Percentiles rank a stretch among this genome's conserved stretches.
These are phyloP conservation scores for Massariosphaeria phaeospora DNA, from an alignment of 495 filamentous ascomycete genomes.

Conservation along the genomic window DNA sequence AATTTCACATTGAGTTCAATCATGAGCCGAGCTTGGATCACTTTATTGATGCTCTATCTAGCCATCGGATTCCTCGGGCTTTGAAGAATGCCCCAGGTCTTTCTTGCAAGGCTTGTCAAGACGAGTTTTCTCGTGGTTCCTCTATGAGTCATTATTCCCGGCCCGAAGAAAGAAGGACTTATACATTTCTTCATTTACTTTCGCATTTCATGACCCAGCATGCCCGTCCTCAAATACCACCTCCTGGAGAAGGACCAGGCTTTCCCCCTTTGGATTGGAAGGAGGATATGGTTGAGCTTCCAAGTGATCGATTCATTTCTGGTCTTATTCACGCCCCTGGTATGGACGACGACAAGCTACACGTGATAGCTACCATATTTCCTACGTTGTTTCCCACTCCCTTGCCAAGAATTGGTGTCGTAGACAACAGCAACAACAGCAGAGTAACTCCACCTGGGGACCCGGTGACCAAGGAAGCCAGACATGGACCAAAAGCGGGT, in stretches of 20 bases:
- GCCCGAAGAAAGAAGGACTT: slow-evolving; percentile 46
- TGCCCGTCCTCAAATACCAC: slow-evolving; percentile 38
- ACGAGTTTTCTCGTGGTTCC: slow-evolving; percentile 2
- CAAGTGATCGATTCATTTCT: slow-evolving; percentile 48
- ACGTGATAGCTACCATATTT: slow-evolving; percentile 55
- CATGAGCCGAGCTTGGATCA: slow-evolving; percentile 53
- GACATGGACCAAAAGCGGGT: not conserved
- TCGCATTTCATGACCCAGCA: slow-evolving; percentile 65
- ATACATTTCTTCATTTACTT: slow-evolving; percentile 57
- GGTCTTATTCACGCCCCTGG: slow-evolving; percentile 46
- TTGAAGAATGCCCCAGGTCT: slow-evolving; percentile 62
- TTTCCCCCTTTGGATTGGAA: slow-evolving; percentile 54
- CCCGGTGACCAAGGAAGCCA: slow-evolving; percentile 31
- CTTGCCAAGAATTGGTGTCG: slow-evolving; percentile 35
- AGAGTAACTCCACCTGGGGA: slow-evolving; percentile 28
- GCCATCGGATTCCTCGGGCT: slow-evolving; percentile 60
- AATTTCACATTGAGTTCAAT: slow-evolving; percentile 51
- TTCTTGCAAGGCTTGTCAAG: slow-evolving; percentile 56
- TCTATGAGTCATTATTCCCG: slow-evolving; percentile 29
- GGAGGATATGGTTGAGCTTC: slow-evolving; percentile 65
- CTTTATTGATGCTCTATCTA: slow-evolving; percentile 63
- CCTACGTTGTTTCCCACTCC: slow-evolving; percentile 40
- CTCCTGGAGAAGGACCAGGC: slow-evolving; percentile 21
- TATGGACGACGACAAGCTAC: slow-evolving; percentile 54
- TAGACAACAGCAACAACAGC: slow-evolving; percentile 35